Conservation (phyloP, 1,284 basidiomycete genomes). For the Chalciporus sp. region DNA sequence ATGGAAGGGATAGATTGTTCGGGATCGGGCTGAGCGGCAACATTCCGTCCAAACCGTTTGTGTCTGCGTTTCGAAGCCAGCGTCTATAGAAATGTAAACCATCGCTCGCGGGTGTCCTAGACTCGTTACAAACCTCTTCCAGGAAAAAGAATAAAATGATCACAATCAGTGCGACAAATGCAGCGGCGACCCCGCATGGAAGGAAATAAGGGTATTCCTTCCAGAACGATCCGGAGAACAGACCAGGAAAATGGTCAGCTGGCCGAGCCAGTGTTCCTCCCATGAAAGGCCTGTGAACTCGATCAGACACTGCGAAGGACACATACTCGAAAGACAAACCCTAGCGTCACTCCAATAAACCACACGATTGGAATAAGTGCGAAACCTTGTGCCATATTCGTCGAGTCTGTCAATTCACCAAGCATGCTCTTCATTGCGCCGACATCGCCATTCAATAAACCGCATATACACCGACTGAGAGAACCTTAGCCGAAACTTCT, state of each 20-base stretch:
- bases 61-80: constrained; percentile 12
- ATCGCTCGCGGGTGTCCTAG: background rate
- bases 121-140: constrained; percentile 44
- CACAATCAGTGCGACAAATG: constrained; percentile 22
- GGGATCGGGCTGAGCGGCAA: background rate
- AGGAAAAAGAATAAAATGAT: constrained; percentile 42
- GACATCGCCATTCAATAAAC: constrained; percentile 48
- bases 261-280: constrained; percentile 51
- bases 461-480: constrained; percentile 28
- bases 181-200: constrained; percentile 26
- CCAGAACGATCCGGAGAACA: constrained; percentile 29
- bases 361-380: constrained; percentile 50
- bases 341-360: constrained; percentile 45
- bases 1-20: constrained; percentile 9
- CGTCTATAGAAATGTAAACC: constrained; percentile 19
- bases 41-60: background rate
- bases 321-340: constrained; percentile 30
- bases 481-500: background rate
- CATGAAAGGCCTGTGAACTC: constrained; percentile 41
- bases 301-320: background rate
- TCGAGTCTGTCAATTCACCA: constrained; percentile 49
- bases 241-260: constrained; percentile 35
- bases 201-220: constrained; percentile 28
- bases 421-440: constrained; percentile 49
- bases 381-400: constrained; percentile 51